phyloP scores from a whole-genome alignment of 192 early-diverging fungal genomes.

The Linnemannia schmuckeri region DNA sequence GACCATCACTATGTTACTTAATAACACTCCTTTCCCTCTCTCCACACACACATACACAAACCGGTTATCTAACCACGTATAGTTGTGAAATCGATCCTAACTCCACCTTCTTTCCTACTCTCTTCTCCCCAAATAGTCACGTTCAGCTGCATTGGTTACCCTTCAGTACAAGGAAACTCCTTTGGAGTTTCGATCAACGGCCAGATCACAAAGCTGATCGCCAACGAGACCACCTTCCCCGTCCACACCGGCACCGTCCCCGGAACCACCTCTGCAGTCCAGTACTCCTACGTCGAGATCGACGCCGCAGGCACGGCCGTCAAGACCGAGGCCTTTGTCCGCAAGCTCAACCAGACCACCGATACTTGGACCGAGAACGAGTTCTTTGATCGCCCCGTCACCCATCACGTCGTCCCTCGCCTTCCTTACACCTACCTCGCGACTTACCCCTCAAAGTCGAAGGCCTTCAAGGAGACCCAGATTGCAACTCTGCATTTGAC shows the following conservation, averaged over 20 bases:
- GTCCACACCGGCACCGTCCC: slow-evolving; percentile 35
- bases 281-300: slow-evolving; percentile 50
- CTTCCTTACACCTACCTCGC: slow-evolving; percentile 62
- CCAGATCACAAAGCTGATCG: slow-evolving; percentile 24
- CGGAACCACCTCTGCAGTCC: slow-evolving; percentile 28
- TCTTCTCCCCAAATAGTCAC: slow-evolving; percentile 25
- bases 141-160: slow-evolving; percentile 45
- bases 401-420: slow-evolving; percentile 42
- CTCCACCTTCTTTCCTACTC: background rate
- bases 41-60: background rate
- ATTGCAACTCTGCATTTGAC: slow-evolving; percentile 60
- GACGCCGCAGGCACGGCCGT: slow-evolving; percentile 27
- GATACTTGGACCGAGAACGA: slow-evolving; percentile 58
- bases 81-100: background rate
- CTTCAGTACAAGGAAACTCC: slow-evolving; percentile 1
- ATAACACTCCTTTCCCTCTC: too few species aligned
- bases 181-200: slow-evolving; percentile 39
- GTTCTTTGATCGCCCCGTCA: slow-evolving; percentile 63
- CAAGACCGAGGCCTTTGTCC: slow-evolving; percentile 46
- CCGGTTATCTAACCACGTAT: background rate
- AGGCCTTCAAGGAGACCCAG: slow-evolving; percentile 57
- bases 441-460: slow-evolving; percentile 59
- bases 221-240: slow-evolving; percentile 34
- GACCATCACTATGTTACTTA: background rate
- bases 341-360: slow-evolving; percentile 48